Conservation (phyloP, 257 asterid species). For the Rauvolfia tetraphylla region DNA sequence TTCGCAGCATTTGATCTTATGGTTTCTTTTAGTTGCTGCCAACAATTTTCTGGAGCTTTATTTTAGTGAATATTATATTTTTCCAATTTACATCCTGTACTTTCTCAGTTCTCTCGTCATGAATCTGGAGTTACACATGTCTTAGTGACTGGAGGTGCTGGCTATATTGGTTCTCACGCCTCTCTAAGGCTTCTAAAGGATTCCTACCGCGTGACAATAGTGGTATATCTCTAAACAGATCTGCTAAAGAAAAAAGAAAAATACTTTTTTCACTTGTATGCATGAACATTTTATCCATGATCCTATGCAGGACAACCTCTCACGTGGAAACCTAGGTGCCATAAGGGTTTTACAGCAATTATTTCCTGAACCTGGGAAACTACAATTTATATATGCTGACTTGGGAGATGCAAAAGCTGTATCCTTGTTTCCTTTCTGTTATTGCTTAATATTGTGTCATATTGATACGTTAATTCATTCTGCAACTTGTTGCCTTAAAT, state of each 20-base stretch:
- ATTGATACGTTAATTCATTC: not conserved
- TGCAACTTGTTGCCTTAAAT: constrained; percentile 16
- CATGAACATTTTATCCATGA: not conserved
- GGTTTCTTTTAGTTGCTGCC: not conserved
- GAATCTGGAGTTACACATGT: constrained; percentile 90
- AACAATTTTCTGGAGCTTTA: not conserved
- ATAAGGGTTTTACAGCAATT: constrained; percentile 59
- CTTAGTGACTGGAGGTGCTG: constrained; percentile 96
- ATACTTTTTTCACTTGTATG: not conserved
- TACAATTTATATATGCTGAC: constrained; percentile 87
- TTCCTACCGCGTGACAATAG: constrained; percentile 81
- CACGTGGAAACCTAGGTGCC: constrained; percentile 90
- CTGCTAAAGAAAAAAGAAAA: not conserved
- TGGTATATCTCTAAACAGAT: constrained; percentile 44
- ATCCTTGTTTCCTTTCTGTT: constrained; percentile 22
- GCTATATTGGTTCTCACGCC: constrained; percentile 92
- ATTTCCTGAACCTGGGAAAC: constrained; percentile 88
- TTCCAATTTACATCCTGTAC: constrained; percentile 13
- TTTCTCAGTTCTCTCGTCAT: constrained; percentile 62
- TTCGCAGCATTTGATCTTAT: not conserved
- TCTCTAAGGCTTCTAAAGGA: constrained; percentile 79
- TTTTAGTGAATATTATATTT: not conserved
- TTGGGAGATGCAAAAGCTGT: constrained; percentile 83
- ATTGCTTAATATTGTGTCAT: not conserved
- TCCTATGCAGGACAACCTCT: constrained; percentile 72